Evolutionary conservation across 495 filamentous ascomycete genomes (phyloP).

Genomic region (Friedmanniomyces endolithicus): DNA sequence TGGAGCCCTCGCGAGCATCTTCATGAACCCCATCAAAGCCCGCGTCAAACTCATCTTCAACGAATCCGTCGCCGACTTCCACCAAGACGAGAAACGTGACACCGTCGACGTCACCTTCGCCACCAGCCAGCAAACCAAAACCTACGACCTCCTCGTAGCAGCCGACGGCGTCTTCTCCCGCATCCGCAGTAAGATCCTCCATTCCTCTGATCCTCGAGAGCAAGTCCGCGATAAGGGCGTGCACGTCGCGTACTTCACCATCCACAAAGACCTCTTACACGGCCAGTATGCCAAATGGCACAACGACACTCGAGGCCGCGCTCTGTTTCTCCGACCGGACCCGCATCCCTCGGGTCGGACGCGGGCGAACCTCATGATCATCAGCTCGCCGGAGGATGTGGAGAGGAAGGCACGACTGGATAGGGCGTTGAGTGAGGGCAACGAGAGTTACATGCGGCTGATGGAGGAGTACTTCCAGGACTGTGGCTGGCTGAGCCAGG

Average conservation of each 20-base stretch:
- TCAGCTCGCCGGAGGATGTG: background rate
- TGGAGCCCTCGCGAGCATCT: constrained; percentile 19
- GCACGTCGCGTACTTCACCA: constrained; percentile 24
- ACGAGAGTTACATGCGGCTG: constrained; percentile 6
- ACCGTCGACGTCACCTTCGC: constrained; percentile 19
- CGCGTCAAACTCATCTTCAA: constrained; percentile 16
- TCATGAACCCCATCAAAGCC: constrained; percentile 15
- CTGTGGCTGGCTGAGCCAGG: constrained; percentile 14
- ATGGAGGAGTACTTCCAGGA: constrained; percentile 15
- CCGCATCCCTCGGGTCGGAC: constrained; percentile 2
- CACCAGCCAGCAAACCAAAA: constrained; percentile 5
- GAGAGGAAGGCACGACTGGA: constrained; percentile 5
- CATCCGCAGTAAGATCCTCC: constrained; percentile 18
- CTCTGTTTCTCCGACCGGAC: constrained; percentile 13
- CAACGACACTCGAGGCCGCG: constrained; percentile 6
- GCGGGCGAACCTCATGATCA: constrained; percentile 1
- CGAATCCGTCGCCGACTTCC: constrained; percentile 16
- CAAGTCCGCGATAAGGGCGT: constrained; percentile 13
- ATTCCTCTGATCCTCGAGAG: constrained; percentile 1
- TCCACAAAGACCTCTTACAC: constrained; percentile 9
- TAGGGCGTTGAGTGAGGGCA: constrained; percentile 4
- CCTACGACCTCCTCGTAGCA: constrained; percentile 23
- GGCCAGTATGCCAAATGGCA: constrained; percentile 10
- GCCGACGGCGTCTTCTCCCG: constrained; percentile 21
- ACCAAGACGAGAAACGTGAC: constrained; percentile 3